phyloP scores from a whole-genome alignment of 2,329 filamentous ascomycete species.

The Clonostachys rosea region DNA sequence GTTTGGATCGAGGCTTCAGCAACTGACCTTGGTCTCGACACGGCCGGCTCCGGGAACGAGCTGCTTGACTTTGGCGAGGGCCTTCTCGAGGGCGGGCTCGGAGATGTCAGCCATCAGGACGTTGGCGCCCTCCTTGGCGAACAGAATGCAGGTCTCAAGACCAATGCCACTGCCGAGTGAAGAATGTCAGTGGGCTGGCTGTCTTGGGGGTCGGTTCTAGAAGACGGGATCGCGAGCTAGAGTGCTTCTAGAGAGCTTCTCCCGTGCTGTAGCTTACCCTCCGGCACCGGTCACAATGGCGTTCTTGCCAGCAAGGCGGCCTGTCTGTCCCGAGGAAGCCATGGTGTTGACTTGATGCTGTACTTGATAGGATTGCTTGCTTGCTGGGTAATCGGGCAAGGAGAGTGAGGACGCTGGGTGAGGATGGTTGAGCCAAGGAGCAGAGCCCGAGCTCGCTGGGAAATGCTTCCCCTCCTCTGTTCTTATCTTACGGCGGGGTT shows the following conservation, averaged over 20 bases:
- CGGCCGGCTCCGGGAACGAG: conserved; percentile 58
- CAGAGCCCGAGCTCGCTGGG: too few relatives aligned
- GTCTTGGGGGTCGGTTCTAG: conserved; percentile 2
- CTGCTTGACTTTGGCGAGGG: conserved; percentile 68
- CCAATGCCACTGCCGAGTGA: conserved; percentile 68
- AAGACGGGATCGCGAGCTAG: neutral
- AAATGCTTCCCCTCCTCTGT: too few relatives aligned
- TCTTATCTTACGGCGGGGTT: too few relatives aligned
- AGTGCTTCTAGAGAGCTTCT: neutral
- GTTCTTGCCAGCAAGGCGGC: conserved; percentile 56
- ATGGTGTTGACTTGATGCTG: neutral
- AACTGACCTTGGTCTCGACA: conserved; percentile 52
- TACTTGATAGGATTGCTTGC: too few relatives aligned
- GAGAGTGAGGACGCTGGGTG: too few relatives aligned
- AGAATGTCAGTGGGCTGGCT: neutral
- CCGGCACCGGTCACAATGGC: conserved; percentile 78
- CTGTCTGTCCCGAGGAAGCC: conserved; percentile 18
- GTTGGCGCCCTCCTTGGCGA: conserved; percentile 81
- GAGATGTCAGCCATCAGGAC: conserved; percentile 87
- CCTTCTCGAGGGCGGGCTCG: conserved; percentile 70
- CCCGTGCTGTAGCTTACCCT: conserved; percentile 56
- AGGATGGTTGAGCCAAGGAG: too few relatives aligned
- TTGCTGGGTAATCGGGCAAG: too few relatives aligned
- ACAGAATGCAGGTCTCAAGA: conserved; percentile 86
- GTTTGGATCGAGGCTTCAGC: too few relatives aligned